Conservation (phyloP, 257 asterid genomes). For the Solanum sejunctum region DNA sequence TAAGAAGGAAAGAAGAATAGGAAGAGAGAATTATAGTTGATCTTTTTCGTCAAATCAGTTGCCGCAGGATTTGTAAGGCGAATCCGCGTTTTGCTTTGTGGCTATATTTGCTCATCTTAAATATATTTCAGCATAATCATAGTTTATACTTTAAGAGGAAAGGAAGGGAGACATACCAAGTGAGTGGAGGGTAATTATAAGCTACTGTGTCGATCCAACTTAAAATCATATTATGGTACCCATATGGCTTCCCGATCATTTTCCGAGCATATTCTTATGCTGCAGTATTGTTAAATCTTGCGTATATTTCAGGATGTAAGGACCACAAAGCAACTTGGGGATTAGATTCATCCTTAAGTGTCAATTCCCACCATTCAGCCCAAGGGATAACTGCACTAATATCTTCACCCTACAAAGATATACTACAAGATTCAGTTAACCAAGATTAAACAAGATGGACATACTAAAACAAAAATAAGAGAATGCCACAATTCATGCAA, state of each 20-base stretch:
- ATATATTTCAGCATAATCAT: neutral
- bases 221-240: slow-evolving; percentile 98
- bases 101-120: neutral
- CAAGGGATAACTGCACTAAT: slow-evolving; percentile 73
- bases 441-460: neutral
- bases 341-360: slow-evolving; percentile 79
- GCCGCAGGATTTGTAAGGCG: no score
- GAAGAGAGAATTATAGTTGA: no score
- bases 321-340: slow-evolving; percentile 91
- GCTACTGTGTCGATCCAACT: slow-evolving; percentile 98
- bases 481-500: neutral
- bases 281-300: slow-evolving; percentile 63
- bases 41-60: no score
- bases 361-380: slow-evolving; percentile 93
- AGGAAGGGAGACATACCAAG: slow-evolving; percentile 48
- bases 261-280: slow-evolving; percentile 86
- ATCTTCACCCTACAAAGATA: slow-evolving; percentile 81
- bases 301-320: slow-evolving; percentile 77
- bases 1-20: no score
- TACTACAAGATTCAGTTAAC: neutral
- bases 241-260: slow-evolving; percentile 98
- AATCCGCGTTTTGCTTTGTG: no score
- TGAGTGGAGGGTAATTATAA: slow-evolving; percentile 97
- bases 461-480: neutral
- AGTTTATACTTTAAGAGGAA: neutral